Conservation (phyloP, 257 asterid species). For the Solanum rostratum region DNA sequence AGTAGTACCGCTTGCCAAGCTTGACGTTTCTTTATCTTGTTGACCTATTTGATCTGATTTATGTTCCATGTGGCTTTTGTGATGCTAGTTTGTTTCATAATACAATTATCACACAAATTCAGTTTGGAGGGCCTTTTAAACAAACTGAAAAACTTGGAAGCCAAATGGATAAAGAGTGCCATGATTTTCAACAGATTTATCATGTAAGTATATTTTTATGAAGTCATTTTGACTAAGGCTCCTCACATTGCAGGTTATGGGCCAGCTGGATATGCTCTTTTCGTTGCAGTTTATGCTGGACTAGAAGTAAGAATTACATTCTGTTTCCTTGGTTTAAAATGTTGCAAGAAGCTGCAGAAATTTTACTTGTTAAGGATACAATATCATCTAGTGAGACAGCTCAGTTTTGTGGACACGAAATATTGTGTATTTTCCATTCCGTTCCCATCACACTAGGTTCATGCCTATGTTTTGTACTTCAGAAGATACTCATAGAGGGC, state of each 20-base stretch:
- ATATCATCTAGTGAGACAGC: not conserved
- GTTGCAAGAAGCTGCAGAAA: not conserved
- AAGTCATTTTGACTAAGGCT: not conserved
- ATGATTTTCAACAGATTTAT: not conserved
- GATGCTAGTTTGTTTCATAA: not conserved
- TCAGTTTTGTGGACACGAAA: not conserved
- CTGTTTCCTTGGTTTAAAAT: conserved; percentile 2
- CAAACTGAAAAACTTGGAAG: not conserved
- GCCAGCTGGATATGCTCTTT: conserved; percentile 89
- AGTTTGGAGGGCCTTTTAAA: not conserved
- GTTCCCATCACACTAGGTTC: not conserved
- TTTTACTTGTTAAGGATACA: not conserved
- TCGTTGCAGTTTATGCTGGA: conserved; percentile 85
- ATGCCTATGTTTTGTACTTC: not conserved
- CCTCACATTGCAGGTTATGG: conserved; percentile 61
- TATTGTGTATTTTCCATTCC: not conserved
- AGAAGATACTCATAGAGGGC: not conserved
- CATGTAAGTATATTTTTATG: not conserved
- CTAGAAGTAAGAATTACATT: conserved; percentile 57
- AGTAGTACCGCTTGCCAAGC: not conserved
- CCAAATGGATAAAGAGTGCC: not conserved
- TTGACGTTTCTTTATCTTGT: not conserved
- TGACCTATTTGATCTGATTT: not conserved
- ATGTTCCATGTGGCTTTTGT: not conserved
- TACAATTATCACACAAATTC: not conserved